Percentiles rank a stretch among this genome's conserved stretches.
phyloP scores from a whole-genome alignment of 75 land plant genomes.

The Picea glauca region DNA sequence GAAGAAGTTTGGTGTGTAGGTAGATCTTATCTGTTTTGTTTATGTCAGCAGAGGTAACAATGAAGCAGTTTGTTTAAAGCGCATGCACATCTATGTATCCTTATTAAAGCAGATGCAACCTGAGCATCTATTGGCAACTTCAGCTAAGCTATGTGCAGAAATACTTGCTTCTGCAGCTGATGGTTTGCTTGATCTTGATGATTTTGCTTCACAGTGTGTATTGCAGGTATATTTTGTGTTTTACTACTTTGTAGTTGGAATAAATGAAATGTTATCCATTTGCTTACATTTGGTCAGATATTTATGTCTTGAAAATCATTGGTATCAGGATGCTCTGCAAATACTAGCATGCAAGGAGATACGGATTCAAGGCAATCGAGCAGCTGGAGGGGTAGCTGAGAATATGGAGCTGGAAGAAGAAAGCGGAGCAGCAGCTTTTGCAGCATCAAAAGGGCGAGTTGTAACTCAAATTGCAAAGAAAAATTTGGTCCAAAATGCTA shows the following conservation, averaged over 20 bases:
- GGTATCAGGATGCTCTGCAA: constrained; percentile 69
- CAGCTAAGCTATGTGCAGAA: constrained; percentile 96
- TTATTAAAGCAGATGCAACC: constrained; percentile 93
- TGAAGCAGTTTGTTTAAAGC: constrained; percentile 39
- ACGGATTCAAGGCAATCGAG: constrained; percentile 45
- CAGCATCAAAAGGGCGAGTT: constrained; percentile 58
- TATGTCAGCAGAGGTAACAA: constrained; percentile 58
- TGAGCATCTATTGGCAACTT: constrained; percentile 88
- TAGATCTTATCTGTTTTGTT: constrained; percentile 1
- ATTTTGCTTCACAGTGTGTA: constrained; percentile 58
- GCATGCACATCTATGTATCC: constrained; percentile 83
- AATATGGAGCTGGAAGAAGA: constrained; percentile 54
- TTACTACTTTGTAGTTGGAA: neutral
- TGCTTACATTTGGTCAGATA: neutral
- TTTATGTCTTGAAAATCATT: constrained; percentile 4
- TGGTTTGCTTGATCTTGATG: constrained; percentile 68
- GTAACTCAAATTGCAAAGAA: constrained; percentile 78
- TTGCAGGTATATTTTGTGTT: constrained; percentile 58
- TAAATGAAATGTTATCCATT: neutral
- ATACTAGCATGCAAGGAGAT: constrained; percentile 86
- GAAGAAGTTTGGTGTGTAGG: neutral
- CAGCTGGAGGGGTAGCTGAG: constrained; percentile 27
- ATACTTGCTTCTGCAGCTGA: constrained; percentile 88
- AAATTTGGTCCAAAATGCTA: constrained; percentile 80
- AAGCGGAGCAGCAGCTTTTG: constrained; percentile 32